Evolutionary conservation across 1,284 basidiomycete genomes (phyloP), one percentile per base, ranked within the genome.

Genomic region (Apiotrichum veenhuisii): DNA sequence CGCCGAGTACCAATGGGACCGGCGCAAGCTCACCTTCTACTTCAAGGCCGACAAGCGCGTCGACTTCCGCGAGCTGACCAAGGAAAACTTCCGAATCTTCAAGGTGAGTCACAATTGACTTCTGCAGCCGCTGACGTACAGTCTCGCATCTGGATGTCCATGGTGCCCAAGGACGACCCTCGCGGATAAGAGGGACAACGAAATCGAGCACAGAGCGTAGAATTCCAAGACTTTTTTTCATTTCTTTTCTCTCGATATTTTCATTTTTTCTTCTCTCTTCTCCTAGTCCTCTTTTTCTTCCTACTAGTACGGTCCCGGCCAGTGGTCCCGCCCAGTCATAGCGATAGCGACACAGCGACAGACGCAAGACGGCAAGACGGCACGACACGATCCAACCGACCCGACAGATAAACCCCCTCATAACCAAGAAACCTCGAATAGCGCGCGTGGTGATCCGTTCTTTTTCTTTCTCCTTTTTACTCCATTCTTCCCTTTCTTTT

Each of bases 1-100:
- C 73, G 94, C 93, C 33, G 95, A 98, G 78, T 97, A 95, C 80
- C 95, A 98, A 75, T 98, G 91, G 91, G 93, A 97, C 77, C 87
- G 95, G 49, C 88, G 93, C 76, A 97, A 98, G 79, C 79, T 98
- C 61, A 98, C 95, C 0, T 97, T 97, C 81, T 98, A 97, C 80
- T 98, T 96, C 75, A 82, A 94, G 59, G 91, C 94, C 52, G 91
- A 95, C 71, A 92, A 91, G 78, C 81, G 95, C 64, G 94, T 98
- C 73, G 95, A 98, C 78, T 98, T 98, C 80, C 84, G 95, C 66
- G 94, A 97, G 75, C 83, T 98, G 53, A 75, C 73, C 14, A 75
- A 75, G 59, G 73, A 75, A 64, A 72, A 72, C 52, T 75, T 75
- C 54, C 68, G 73, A 50, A 71, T 75, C 34, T 74, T 75, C 68